Conservation (phyloP, 768 basidiomycete genomes). For the Lactarius sanguifluus region DNA sequence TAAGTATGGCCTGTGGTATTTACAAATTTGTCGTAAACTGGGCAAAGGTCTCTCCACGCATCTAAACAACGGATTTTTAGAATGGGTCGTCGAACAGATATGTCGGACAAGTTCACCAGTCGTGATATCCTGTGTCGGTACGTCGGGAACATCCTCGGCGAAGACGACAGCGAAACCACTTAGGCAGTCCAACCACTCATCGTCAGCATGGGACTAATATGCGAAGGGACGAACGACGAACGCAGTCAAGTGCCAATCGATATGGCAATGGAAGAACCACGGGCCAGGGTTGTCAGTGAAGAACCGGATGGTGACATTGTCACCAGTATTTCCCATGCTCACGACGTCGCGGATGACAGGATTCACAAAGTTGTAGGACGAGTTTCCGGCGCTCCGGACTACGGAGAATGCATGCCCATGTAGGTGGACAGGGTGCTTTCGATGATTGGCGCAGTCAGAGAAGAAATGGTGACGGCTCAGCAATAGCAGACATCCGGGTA, state of each 20-base stretch:
- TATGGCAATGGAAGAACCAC: conserved; percentile 36
- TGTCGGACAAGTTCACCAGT: not conserved
- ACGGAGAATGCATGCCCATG: conserved; percentile 25
- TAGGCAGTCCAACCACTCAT: not conserved
- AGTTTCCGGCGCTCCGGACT: conserved; percentile 22
- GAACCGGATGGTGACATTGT: conserved; percentile 33
- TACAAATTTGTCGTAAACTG: not conserved
- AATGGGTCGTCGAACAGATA: not conserved
- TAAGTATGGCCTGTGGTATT: not conserved
- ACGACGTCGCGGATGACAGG: conserved; percentile 49
- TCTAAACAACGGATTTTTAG: not conserved
- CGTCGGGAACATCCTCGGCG: conserved; percentile 17
- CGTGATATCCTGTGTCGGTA: not conserved
- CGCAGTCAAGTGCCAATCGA: conserved; percentile 33
- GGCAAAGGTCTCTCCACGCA: not conserved
- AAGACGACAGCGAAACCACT: conserved; percentile 26
- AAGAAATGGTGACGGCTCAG: not conserved
- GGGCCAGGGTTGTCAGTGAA: conserved; percentile 34
- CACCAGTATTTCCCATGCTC: conserved; percentile 19
- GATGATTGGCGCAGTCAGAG: not conserved
- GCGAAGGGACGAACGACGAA: not conserved
- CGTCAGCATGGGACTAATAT: not conserved
- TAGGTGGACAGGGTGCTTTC: conserved; percentile 17
- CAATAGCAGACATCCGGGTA: not conserved
- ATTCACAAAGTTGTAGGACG: conserved; percentile 34